phyloP scores from a whole-genome alignment of 2,329 filamentous ascomycete genomes.

The Phyllosticta citrichinensis region DNA sequence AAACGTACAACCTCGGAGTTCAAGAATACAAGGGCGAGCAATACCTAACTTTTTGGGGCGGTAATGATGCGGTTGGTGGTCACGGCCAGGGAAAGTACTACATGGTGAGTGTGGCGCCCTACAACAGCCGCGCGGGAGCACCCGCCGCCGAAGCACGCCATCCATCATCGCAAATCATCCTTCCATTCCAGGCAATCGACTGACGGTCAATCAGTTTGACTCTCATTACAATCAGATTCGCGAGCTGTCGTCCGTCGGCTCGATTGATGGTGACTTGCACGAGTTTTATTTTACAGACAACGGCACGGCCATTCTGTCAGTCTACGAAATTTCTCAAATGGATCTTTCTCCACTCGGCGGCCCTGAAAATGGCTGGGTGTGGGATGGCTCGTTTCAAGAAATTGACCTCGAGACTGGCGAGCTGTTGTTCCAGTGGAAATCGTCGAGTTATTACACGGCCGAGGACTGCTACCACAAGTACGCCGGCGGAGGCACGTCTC shows the following conservation, averaged over 20 bases:
- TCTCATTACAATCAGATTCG: conserved; percentile 13
- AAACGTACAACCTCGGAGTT: conserved; percentile 19
- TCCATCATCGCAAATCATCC: not conserved
- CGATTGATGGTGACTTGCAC: conserved; percentile 28
- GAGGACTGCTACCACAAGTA: conserved; percentile 19
- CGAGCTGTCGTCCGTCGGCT: conserved; percentile 13
- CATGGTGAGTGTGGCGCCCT: conserved; percentile 19
- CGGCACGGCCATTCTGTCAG: conserved; percentile 33
- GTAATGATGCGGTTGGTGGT: conserved; percentile 21
- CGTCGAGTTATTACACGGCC: conserved; percentile 24
- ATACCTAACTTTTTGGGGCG: conserved; percentile 31
- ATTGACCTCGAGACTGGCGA: conserved; percentile 32
- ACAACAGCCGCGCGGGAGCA: conserved; percentile 7
- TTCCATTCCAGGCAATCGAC: not conserved
- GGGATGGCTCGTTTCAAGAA: conserved; percentile 36
- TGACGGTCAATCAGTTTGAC: conserved; percentile 11
- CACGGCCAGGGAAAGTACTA: conserved; percentile 25
- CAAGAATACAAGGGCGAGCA: conserved; percentile 26
- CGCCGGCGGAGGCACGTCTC: conserved; percentile 18
- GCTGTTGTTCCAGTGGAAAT: conserved; percentile 32
- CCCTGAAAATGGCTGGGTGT: conserved; percentile 28
- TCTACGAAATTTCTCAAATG: conserved; percentile 29
- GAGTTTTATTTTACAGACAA: conserved; percentile 36
- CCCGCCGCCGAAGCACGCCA: conserved; percentile 7
- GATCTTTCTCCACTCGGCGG: conserved; percentile 31